Evolutionary conservation across 768 basidiomycete species (phyloP), one percentile per base, ranked within the genome.

Genomic region (Lentinus tigrinus): DNA sequence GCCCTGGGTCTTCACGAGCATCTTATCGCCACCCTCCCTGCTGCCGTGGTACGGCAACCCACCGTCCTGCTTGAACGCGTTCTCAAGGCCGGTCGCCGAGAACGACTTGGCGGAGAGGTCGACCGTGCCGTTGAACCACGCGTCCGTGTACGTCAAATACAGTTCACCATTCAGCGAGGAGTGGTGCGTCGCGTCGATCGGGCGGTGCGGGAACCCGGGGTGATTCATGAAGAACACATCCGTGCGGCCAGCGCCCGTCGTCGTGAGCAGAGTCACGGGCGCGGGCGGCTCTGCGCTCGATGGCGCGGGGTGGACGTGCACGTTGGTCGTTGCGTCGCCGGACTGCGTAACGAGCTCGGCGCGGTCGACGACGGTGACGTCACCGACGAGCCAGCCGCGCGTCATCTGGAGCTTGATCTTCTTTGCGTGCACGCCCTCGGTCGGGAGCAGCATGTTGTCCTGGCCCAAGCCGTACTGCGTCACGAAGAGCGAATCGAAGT

Each of bases 381-480:
- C 81, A 24, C 85, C 84, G n/a, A 83, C 82, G 48, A 86, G 78
- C 79, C 81, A 86, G 23, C 84, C 85, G 40, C 78, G 71, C 62
- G 69, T 77, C 3, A 82, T 70, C 63, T 83, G 80, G 28, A 84
- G 69, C n/a, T 66, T 57, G 58, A 79, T 61, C 14, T 70, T 60
- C 36, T 75, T 68, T 5, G 81, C 74, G 23, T 69, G 74, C 47
- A 86, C 61, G 54, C 73, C 70, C 28, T 72, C 64, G 58, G 71
- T 70, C 4, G 81, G 76, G 17, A 82, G 70, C 46, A 85, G 75
- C 69, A 86, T 72, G 70, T 80, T 84, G 43, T 69, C 65, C 23
- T 56, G 47, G 62, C 71, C 67, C 55, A 67, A 56, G 13, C 67
- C 57, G 66, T 68, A 81, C 61, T 83, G 73, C 3, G 75, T 79